Percentiles rank a stretch among this genome's conserved stretches.
Evolutionary conservation across 2,329 filamentous ascomycete genomes (phyloP).

Genomic region (Trichoderma pleuroti): DNA sequence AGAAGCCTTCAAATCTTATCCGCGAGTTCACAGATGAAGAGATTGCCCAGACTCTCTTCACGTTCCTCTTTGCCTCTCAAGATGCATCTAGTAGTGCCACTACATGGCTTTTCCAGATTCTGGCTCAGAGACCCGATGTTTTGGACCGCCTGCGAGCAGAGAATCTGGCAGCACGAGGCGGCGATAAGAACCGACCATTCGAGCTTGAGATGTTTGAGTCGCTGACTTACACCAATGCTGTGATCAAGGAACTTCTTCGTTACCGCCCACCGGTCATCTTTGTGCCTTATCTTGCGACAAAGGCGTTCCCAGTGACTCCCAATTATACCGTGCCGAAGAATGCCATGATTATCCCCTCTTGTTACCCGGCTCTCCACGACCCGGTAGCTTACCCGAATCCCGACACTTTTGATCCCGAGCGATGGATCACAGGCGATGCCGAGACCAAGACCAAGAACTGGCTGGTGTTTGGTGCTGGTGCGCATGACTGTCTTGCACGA

Average conservation of each 20-base stretch:
- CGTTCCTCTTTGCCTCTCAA: conserved; percentile 12
- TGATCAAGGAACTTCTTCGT: conserved; percentile 5
- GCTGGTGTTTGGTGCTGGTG: conserved; percentile 1
- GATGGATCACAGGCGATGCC: conserved; percentile 7
- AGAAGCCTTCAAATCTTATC: conserved; percentile 12
- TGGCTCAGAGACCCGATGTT: conserved; percentile 8
- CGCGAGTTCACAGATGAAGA: conserved; percentile 7
- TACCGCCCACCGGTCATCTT: conserved; percentile 10
- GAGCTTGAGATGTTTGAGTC: conserved; percentile 8
- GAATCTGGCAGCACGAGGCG: background rate
- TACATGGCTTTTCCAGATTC: conserved; percentile 10
- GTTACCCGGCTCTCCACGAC: conserved; percentile 9
- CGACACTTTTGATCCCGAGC: conserved; percentile 2
- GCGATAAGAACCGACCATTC: background rate
- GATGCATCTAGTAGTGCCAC: conserved; percentile 10
- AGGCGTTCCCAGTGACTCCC: conserved; percentile 7
- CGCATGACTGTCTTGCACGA: conserved; percentile 10
- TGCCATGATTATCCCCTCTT: conserved; percentile 3
- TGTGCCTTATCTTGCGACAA: background rate
- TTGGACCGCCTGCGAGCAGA: conserved; percentile 3
- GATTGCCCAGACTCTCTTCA: conserved; percentile 9
- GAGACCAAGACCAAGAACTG: conserved; percentile 12
- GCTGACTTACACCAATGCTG: conserved; percentile 6
- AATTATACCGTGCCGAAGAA: conserved; percentile 7
- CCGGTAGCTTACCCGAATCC: background rate